Evolutionary conservation across 345 rosid genomes (phyloP).

Genomic region (Rhodamnia rubescens): DNA sequence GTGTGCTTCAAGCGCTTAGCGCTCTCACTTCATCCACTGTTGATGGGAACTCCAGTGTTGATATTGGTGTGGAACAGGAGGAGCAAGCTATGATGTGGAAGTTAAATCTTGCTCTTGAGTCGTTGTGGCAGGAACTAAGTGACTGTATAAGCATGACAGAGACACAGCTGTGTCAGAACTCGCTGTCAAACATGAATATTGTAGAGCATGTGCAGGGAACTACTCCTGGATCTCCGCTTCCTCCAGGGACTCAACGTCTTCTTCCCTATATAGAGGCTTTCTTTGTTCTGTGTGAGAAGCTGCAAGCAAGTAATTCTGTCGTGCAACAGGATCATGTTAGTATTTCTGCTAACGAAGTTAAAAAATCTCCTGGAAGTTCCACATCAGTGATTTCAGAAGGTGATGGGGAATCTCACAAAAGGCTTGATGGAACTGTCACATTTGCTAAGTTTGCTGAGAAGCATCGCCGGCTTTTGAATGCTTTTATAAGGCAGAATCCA

Average conservation of each 20-base stretch:
- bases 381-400: constrained; percentile 20
- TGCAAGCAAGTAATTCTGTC: constrained; percentile 41
- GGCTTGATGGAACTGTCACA: constrained; percentile 62
- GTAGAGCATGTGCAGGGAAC: constrained; percentile 56
- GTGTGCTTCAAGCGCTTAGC: constrained; percentile 80
- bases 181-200: constrained; percentile 32
- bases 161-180: constrained; percentile 65
- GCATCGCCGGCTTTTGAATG: constrained; percentile 86
- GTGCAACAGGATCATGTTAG: constrained; percentile 59
- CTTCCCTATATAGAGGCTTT: constrained; percentile 94
- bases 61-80: constrained; percentile 44
- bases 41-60: constrained; percentile 22
- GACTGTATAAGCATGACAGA: constrained; percentile 82
- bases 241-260: constrained; percentile 91
- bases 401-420: constrained; percentile 52
- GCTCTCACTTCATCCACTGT: constrained; percentile 38
- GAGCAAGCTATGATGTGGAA: constrained; percentile 67
- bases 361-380: constrained; percentile 57
- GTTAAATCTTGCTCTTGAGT: constrained; percentile 65
- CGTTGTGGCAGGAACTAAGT: constrained; percentile 89
- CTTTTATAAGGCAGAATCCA: constrained; percentile 85
- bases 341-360: constrained; percentile 75
- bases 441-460: constrained; percentile 88
- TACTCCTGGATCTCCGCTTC: constrained; percentile 59
- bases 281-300: constrained; percentile 88